These are phyloP conservation scores for Microsporum ferrugineum DNA, from an alignment of 2,329 filamentous ascomycete species.

Conservation along the genomic window DNA sequence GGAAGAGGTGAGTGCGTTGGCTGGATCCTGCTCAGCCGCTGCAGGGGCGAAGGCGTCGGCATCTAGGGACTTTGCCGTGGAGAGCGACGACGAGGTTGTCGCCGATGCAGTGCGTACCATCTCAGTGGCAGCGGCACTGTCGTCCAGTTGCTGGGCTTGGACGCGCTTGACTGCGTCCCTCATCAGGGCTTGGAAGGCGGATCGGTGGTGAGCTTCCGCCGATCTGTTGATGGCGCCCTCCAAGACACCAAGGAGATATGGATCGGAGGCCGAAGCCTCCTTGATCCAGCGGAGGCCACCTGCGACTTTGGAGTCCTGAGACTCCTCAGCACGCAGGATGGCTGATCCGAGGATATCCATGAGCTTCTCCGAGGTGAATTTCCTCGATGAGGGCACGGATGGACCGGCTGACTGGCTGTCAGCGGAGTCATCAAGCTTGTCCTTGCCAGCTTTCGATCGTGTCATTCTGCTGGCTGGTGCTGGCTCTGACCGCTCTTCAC, in stretches of 20 bases:
- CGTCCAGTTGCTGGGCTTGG: constrained; percentile 10
- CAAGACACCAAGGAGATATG: constrained; percentile 23
- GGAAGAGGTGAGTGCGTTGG: constrained; percentile 12
- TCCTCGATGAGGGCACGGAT: constrained; percentile 13
- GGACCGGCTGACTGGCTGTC: constrained; percentile 3
- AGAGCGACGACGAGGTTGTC: constrained; percentile 25
- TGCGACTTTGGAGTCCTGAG: constrained; percentile 21
- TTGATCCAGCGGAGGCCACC: constrained; percentile 22
- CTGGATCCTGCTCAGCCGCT: constrained; percentile 13
- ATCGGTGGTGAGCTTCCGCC: constrained; percentile 18
- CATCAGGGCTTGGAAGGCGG: constrained; percentile 24
- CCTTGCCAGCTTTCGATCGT: constrained; percentile 10
- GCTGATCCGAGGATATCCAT: constrained; percentile 20
- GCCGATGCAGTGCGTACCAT: constrained; percentile 18
- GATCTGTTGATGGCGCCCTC: constrained; percentile 22
- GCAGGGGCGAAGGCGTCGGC: constrained; percentile 24
- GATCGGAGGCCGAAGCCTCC: constrained; percentile 21
- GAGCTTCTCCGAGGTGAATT: constrained; percentile 22
- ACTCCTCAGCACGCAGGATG: constrained; percentile 21
- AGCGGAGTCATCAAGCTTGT: constrained; percentile 13
- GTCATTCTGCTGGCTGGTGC: constrained; percentile 2
- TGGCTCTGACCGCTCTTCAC: constrained; percentile 6
- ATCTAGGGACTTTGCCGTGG: constrained; percentile 30
- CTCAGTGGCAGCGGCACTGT: constrained; percentile 10
- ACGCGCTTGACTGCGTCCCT: constrained; percentile 19